Evolutionary conservation across 2,329 filamentous ascomycete genomes (phyloP), one percentile per base, ranked within the genome.

Genomic region (Sclerotinia subarctica): DNA sequence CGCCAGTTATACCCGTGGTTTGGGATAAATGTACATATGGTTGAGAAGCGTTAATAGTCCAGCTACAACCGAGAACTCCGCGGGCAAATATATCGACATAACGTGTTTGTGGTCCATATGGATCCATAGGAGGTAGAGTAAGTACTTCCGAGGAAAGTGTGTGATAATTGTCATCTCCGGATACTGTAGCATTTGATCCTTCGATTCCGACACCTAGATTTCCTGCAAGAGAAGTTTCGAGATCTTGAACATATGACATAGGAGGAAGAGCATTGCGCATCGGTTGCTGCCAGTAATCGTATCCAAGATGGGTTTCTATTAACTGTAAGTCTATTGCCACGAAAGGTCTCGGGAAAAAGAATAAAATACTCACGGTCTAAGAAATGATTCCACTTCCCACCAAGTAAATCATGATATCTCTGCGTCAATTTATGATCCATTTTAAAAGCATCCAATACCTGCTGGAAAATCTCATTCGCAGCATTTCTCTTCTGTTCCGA

Each of bases 241-340:
- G 78, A 2, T 81, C 81, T 75, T 89, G 86, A 1, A 89, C 85
- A 71, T 85, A 88, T 6, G 82, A 79, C 70, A 90, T 81, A 10
- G 85, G 83, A 0, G 89, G 88, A 1, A 90, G 82, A 0, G 84
- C 84, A 74, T 92, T 90, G 46, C 88, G 82, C 89, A 91, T 91
- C 1, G 90, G 88, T 75, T 91, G 89, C 77, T 92, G 89, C 88
- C 82, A 82, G 59, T 80, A 64, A 29, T 71, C 79, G 58, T 84
- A 86, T 26, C 84, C 83, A 11, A 86, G 77, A 72, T 86, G 85
- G 0, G 83, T 85, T 79, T 85, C 74, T 76, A 54, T 46, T 35
- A 35, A 1, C 35, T 35, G 35, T 35, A 10, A 35, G 35, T 35
- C 35, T 35, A 35, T 35, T 10, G 35, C 35, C 7, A 35, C 35